phyloP scores from a whole-genome alignment of 2,329 filamentous ascomycete species.

The Conoideocrella luteorostrata region DNA sequence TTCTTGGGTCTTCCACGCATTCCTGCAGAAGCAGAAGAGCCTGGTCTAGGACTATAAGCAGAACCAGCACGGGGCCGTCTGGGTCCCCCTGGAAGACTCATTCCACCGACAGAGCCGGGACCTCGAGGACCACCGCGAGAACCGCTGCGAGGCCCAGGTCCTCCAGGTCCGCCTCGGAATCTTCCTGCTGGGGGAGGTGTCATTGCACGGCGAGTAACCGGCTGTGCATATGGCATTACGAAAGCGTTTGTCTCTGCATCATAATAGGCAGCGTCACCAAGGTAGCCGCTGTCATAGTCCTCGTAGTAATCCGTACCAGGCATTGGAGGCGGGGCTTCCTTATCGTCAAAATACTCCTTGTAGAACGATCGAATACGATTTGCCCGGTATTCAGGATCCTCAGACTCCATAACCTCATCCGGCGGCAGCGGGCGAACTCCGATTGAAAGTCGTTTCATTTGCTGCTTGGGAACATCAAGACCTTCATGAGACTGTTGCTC shows the following conservation, averaged over 20 bases:
- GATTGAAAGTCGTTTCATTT: slow-evolving; percentile 57
- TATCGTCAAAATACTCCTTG: slow-evolving; percentile 98
- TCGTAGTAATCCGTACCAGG: slow-evolving; percentile 56
- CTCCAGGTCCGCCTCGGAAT: slow-evolving; percentile 30
- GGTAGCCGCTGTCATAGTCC: slow-evolving; percentile 66
- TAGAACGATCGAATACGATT: slow-evolving; percentile 98
- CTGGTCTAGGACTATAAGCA: slow-evolving; percentile 37
- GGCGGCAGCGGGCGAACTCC: slow-evolving; percentile 82
- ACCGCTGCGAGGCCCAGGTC: slow-evolving; percentile 21
- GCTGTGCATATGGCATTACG: slow-evolving; percentile 77
- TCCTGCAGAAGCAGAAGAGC: slow-evolving; percentile 55
- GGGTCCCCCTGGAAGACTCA: slow-evolving; percentile 36
- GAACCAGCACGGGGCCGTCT: slow-evolving; percentile 51
- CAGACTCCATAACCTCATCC: slow-evolving; percentile 68
- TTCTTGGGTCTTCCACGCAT: slow-evolving; percentile 38
- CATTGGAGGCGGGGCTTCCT: slow-evolving; percentile 38
- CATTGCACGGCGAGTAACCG: slow-evolving; percentile 85
- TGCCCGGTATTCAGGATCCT: slow-evolving; percentile 89
- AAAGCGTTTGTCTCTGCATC: slow-evolving; percentile 65
- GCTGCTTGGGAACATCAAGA: slow-evolving; percentile 48
- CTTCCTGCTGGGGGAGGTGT: slow-evolving; percentile 71
- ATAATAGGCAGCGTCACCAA: slow-evolving; percentile 60
- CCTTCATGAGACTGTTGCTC: slow-evolving; percentile 26
- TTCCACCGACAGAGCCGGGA: slow-evolving; percentile 43
- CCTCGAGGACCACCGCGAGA: slow-evolving; percentile 21